A percentile compares a stretch with the other conserved stretches of the same genome.
Evolutionary conservation across 306 rosid genomes (phyloP).

Genomic region (Rosa lucieae): DNA sequence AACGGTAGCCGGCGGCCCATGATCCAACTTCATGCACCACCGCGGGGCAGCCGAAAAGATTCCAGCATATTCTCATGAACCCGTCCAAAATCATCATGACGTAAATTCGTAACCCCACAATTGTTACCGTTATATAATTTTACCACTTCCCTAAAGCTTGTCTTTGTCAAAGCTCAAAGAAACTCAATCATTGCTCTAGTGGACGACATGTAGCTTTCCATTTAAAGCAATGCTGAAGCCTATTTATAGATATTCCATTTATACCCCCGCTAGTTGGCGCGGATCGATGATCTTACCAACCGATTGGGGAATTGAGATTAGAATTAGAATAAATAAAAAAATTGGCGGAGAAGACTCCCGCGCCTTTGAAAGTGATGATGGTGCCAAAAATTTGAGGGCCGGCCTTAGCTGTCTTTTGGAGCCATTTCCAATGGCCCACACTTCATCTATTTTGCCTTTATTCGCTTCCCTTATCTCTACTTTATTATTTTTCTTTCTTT

Average conservation of each 20-base stretch:
- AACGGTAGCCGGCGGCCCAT: not conserved
- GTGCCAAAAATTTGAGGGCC: slow-evolving; percentile 21
- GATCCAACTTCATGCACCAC: not conserved
- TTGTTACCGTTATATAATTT: not conserved
- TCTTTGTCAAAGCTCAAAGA: not conserved
- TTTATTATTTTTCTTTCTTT: not conserved
- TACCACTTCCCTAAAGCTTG: not conserved
- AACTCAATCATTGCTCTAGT: not conserved
- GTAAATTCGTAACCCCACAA: not conserved
- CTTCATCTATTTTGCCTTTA: slow-evolving; percentile 33
- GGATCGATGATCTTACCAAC: not conserved
- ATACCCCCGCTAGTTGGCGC: not conserved
- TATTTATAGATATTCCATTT: not conserved
- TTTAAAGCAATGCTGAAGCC: not conserved
- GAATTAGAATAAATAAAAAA: not conserved
- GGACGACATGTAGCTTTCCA: not conserved
- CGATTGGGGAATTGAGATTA: no score
- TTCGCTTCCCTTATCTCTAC: not conserved
- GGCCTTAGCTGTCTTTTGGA: slow-evolving; percentile 46
- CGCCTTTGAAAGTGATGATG: not conserved
- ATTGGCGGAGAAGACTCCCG: slow-evolving; percentile 20
- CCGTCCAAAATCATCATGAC: not conserved
- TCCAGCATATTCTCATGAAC: not conserved
- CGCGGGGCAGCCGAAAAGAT: not conserved
- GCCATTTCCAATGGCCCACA: slow-evolving; percentile 29